phyloP scores from a whole-genome alignment of 2,329 filamentous ascomycete species.

The Trichoderma gracile region DNA sequence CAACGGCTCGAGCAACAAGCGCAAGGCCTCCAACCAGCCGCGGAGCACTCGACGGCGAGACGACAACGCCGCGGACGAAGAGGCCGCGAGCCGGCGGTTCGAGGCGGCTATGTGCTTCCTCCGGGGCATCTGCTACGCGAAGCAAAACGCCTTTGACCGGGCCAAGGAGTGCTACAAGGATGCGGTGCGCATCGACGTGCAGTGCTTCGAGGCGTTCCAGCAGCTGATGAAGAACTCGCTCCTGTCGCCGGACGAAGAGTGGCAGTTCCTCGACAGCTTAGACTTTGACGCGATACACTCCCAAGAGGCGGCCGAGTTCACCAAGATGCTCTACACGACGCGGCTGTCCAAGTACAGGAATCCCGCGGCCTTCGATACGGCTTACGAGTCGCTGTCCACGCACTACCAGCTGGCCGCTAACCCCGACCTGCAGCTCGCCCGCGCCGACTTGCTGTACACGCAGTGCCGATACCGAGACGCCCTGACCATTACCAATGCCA shows the following conservation, averaged over 20 bases:
- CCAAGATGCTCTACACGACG: slow-evolving; percentile 94
- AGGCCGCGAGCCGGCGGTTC: slow-evolving; percentile 74
- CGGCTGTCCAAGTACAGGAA: slow-evolving; percentile 93
- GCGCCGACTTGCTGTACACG: slow-evolving; percentile 89
- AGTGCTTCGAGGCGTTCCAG: slow-evolving; percentile 97
- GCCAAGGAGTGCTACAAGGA: slow-evolving; percentile 99
- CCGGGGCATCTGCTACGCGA: slow-evolving; percentile 89
- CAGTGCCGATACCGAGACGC: slow-evolving; percentile 92
- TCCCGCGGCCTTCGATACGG: slow-evolving; percentile 76
- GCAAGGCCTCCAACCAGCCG: slow-evolving; percentile 38
- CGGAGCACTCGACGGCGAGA: slow-evolving; percentile 39
- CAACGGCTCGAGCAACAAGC: slow-evolving; percentile 47
- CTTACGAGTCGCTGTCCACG: slow-evolving; percentile 86
- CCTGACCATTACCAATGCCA: slow-evolving; percentile 76
- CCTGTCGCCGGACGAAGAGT: slow-evolving; percentile 85
- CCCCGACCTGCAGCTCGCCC: slow-evolving; percentile 84
- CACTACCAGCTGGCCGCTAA: slow-evolving; percentile 88
- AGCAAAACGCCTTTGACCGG: slow-evolving; percentile 94
- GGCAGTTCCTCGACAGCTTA: slow-evolving; percentile 82
- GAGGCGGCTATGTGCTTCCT: slow-evolving; percentile 98
- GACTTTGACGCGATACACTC: slow-evolving; percentile 82
- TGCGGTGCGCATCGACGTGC: slow-evolving; percentile 92
- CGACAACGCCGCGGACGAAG: slow-evolving; percentile 58
- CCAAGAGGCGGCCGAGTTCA: slow-evolving; percentile 86
- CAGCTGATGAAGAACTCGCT: slow-evolving; percentile 96